A percentile compares a stretch with the other conserved stretches of the same genome.
These are phyloP conservation scores for Aureobasidium musti DNA, from an alignment of 2,329 filamentous ascomycete species.

Conservation along the genomic window DNA sequence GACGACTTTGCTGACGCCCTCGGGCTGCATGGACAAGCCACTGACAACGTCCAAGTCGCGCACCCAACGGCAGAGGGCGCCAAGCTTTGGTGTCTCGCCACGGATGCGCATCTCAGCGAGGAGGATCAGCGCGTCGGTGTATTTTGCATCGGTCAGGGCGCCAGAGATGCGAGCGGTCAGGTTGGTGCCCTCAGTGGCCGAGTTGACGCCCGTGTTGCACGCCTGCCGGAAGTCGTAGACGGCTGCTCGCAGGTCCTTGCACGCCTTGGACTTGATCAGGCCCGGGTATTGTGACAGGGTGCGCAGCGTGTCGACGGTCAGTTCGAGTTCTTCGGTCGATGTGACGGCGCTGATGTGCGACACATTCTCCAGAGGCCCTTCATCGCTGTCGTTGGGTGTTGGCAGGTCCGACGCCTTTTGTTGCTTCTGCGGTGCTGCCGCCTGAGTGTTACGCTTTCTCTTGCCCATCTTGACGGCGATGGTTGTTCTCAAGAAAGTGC, in stretches of 20 bases:
- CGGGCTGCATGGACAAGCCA: constrained; percentile 60
- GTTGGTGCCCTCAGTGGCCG: constrained; percentile 55
- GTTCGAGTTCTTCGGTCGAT: constrained; percentile 67
- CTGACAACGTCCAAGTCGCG: constrained; percentile 69
- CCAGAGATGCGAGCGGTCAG: constrained; percentile 67
- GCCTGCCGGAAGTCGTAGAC: constrained; percentile 70
- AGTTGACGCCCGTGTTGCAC: constrained; percentile 65
- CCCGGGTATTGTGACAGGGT: constrained; percentile 60
- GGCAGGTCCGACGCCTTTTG: constrained; percentile 13
- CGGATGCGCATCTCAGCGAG: constrained; percentile 70
- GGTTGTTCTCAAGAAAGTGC: not conserved
- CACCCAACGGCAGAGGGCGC: constrained; percentile 71
- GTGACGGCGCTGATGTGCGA: constrained; percentile 50
- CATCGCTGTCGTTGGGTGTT: constrained; percentile 25
- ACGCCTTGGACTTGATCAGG: constrained; percentile 68
- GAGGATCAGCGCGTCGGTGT: constrained; percentile 64
- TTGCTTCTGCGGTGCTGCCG: constrained; percentile 1
- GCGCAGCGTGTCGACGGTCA: constrained; percentile 65
- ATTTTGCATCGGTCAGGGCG: constrained; percentile 65
- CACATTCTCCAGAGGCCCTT: not conserved
- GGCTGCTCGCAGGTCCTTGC: constrained; percentile 65
- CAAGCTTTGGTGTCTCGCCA: constrained; percentile 65
- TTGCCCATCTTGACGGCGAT: constrained; percentile 17
- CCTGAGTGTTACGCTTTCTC: constrained; percentile 28
- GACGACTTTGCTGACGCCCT: constrained; percentile 44